Conservation (phyloP, 2,329 filamentous ascomycete genomes). For the Teratosphaeria nubilosa region DNA sequence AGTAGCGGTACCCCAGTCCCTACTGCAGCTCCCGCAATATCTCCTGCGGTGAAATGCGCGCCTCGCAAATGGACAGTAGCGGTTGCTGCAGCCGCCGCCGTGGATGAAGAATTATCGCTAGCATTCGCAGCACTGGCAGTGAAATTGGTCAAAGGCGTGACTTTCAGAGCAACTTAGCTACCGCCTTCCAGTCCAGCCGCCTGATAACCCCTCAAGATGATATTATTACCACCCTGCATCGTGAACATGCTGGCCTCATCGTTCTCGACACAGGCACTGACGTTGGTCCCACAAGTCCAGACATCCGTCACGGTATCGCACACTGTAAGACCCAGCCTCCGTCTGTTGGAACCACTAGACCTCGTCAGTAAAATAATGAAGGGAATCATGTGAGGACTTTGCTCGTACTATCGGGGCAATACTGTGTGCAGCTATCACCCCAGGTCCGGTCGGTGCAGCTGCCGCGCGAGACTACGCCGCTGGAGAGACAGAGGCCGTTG, state of each 20-base stretch:
- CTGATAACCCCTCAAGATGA: neutral
- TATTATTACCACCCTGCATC: neutral
- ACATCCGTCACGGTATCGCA: neutral
- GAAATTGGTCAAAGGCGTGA: neutral
- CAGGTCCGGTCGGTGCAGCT: slow-evolving; percentile 1
- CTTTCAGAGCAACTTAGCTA: neutral
- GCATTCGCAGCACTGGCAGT: neutral
- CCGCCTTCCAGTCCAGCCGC: neutral
- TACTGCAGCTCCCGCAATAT: neutral
- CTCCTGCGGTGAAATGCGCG: neutral
- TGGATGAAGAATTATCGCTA: neutral
- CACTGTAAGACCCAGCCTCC: neutral
- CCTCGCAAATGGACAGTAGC: neutral
- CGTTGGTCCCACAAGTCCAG: neutral
- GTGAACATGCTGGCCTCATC: neutral
- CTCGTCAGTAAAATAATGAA: neutral
- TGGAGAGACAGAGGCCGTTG: neutral
- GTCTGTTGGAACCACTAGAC: neutral
- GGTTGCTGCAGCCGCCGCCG: neutral
- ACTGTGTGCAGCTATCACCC: neutral
- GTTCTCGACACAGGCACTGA: neutral
- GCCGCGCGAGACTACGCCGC: neutral
- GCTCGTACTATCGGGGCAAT: neutral
- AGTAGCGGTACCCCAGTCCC: neutral
- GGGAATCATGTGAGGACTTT: neutral